phyloP scores from a whole-genome alignment of 345 rosid genomes.

The Corymbia maculata region DNA sequence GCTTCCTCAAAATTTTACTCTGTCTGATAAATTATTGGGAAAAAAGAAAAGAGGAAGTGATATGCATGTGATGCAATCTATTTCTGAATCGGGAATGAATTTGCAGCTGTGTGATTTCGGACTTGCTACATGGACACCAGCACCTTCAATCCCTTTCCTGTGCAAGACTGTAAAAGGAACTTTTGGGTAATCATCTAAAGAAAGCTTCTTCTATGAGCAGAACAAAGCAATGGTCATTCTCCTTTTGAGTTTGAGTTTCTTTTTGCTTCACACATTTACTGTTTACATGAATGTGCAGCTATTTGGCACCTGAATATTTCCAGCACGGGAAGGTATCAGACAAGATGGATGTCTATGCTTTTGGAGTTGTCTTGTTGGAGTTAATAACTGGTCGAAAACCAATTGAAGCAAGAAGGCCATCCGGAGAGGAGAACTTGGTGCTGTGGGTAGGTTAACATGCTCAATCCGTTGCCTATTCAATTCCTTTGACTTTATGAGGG shows the following conservation, averaged over 20 bases:
- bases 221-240: neutral
- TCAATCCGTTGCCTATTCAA: neutral
- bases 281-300: slow-evolving; percentile 23
- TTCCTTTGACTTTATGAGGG: slow-evolving; percentile 16
- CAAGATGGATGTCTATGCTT: slow-evolving; percentile 94
- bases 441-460: slow-evolving; percentile 66
- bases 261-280: neutral
- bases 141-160: slow-evolving; percentile 82
- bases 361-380: slow-evolving; percentile 88
- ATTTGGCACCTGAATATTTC: slow-evolving; percentile 94
- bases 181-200: slow-evolving; percentile 46
- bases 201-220: neutral
- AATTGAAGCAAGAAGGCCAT: slow-evolving; percentile 64
- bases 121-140: slow-evolving; percentile 90
- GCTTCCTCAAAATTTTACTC: neutral
- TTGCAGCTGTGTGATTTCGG: slow-evolving; percentile 92
- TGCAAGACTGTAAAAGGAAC: slow-evolving; percentile 99
- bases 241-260: neutral
- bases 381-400: slow-evolving; percentile 83
- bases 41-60: neutral
- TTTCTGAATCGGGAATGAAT: neutral
- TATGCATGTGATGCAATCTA: neutral
- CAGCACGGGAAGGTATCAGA: slow-evolving; percentile 94
- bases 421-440: slow-evolving; percentile 91
- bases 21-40: neutral